Evolutionary conservation across 2,329 filamentous ascomycete species (phyloP).

Genomic region (Fusarium nurragi): DNA sequence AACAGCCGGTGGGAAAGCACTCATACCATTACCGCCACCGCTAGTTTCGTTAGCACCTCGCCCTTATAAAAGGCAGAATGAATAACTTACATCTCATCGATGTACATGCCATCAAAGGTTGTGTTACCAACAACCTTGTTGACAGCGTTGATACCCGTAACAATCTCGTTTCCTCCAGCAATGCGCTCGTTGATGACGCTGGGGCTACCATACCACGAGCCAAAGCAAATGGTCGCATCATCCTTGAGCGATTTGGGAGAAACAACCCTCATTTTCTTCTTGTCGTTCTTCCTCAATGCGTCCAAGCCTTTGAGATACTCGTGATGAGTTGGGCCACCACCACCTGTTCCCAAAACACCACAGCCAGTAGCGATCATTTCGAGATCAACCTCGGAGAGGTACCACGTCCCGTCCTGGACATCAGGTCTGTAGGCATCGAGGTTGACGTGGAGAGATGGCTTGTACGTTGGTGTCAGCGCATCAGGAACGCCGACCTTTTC

Average conservation of each 20-base stretch:
- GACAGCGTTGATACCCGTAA: conserved; percentile 50
- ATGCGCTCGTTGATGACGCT: conserved; percentile 54
- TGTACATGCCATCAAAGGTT: conserved; percentile 48
- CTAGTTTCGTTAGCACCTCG: conserved; percentile 31
- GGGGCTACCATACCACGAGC: conserved; percentile 57
- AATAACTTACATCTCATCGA: conserved; percentile 51
- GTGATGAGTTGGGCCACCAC: conserved; percentile 51
- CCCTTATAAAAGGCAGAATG: rapidly evolving
- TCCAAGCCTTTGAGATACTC: conserved; percentile 57
- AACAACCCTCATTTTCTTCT: conserved; percentile 53
- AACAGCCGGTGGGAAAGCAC: conserved; percentile 46
- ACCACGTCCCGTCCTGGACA: conserved; percentile 48
- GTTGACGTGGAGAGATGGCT: conserved; percentile 46
- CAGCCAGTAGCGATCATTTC: conserved; percentile 51
- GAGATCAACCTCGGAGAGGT: conserved; percentile 50
- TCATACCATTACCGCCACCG: conserved; percentile 53
- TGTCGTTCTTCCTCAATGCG: conserved; percentile 47
- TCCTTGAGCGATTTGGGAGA: conserved; percentile 51
- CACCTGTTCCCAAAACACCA: conserved; percentile 51
- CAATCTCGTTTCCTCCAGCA: conserved; percentile 50
- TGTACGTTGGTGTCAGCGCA: conserved; percentile 45
- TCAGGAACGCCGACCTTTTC: conserved; percentile 45
- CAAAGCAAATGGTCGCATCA: conserved; percentile 53
- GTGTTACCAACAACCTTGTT: conserved; percentile 47
- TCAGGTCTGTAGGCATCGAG: conserved; percentile 46